Evolutionary conservation across 202 grass and related monocot species (phyloP), one percentile per base, ranked within the genome.

Genomic region (Zizania palustris): DNA sequence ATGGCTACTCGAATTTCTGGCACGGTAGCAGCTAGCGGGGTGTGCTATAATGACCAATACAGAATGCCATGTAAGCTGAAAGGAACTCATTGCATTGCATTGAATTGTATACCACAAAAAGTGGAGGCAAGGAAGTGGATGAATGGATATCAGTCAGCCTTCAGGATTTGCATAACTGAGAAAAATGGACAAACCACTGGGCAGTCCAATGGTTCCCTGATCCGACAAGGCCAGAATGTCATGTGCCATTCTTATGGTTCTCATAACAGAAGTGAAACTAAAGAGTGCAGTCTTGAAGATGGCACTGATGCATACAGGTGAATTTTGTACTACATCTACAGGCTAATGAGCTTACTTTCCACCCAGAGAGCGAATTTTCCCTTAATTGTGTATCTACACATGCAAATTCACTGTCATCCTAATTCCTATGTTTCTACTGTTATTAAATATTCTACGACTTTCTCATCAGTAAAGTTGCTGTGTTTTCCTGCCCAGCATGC

Each of bases 1-100:
- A 89, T 91, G 88, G 77, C 86, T 85, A 63, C 45, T 41, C 88
- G 87, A 50, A 69, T 89, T 66, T 82, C 73, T 57, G 73, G 83
- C n/a, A 44, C 72, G 6, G 43, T 89, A 45, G 66, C 80, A 63
- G 75, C 84, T 7, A 72, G 72, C 37, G 79, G 76, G 43, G 36
- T 48, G 6, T 80, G 66, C 74, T 70, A 63, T 60, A 84, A n/a
- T 58, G 83, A 87, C 6, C 72, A 84, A 73, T 36, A 65, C 28
- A 55, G 81, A 51, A 67, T 78, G 62, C 39, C 59, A 8, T 70
- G 69, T 21, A 82, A 80, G 45, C 35, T 82, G 36, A 75, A 77
- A 62, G 60, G 55, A 60, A 39, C 43, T 35, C 48, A 64, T 54
- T 51, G 67, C 33, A 39, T 72, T 46, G 60, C 69, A 76, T 77